Evolutionary conservation across 176 grass and related monocot species (phyloP), one percentile per base, ranked within the genome.

Genomic region (Pharus latifolius): DNA sequence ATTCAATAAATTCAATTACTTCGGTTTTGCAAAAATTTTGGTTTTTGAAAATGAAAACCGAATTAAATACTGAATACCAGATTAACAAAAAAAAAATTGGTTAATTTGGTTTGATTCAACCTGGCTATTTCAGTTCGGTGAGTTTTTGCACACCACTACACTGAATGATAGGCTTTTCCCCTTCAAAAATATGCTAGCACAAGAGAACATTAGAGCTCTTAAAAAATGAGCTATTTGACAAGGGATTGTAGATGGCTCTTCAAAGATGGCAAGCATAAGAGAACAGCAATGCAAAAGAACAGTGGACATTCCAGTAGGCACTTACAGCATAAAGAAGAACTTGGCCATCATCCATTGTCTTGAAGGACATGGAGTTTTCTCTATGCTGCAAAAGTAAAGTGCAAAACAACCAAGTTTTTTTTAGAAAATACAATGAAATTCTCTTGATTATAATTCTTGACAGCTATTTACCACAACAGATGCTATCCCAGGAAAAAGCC

Each of bases 261-360:
- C 7, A 10, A 38, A 38, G 35, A 57, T 57, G 13, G 25, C 18
- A 6, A 57, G 7, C 22, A 6, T 23, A 20, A 57, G 27, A 44
- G 40, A 65, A 18, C 19, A 43, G 19, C 9, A 43, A 65, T 33
- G 29, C 10, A 65, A 65, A 65, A 23, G 31, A 65, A 65, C 14
- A n/a, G 52, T 57, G 3, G 52, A 54, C 3, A 12, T 53, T 60
- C 33, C 6, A 41, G 11, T 38, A 52, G 44, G 60, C 34, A 90
- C 89, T 90, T 85, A 98, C 94, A 70, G 87, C 86, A 78, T 98
- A 98, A 90, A 98, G 78, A 57, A 98, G 78, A 73, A 98, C 94
- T 70, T 90, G 89, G 17, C 94, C 94, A 75, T 98, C 94, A 93
- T 98, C 89, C 94, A 98, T 98, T 13, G 94, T 88, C 70, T 98